These are phyloP conservation scores for Epithele typhae DNA, from an alignment of 768 basidiomycete genomes.

Conservation along the genomic window DNA sequence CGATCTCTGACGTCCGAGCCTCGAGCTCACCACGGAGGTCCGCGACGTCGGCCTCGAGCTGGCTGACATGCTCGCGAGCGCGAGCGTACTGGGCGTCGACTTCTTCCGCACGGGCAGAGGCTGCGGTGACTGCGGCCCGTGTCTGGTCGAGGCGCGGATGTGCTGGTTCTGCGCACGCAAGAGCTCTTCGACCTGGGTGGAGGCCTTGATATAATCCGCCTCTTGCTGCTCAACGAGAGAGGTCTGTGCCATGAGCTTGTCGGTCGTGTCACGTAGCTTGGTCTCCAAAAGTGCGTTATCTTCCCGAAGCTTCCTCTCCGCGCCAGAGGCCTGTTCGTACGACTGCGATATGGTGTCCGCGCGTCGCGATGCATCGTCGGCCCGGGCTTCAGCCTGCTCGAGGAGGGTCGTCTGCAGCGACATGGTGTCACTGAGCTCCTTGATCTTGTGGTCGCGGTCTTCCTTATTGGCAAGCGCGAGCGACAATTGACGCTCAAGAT, in stretches of 20 bases:
- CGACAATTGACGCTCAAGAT: slow-evolving; percentile 70
- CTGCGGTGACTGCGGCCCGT: slow-evolving; percentile 67
- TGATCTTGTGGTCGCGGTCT: slow-evolving; percentile 64
- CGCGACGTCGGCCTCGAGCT: slow-evolving; percentile 72
- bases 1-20: slow-evolving; percentile 66
- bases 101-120: slow-evolving; percentile 75
- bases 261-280: slow-evolving; percentile 70
- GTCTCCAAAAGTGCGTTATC: slow-evolving; percentile 55
- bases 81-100: slow-evolving; percentile 70
- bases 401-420: slow-evolving; percentile 71
- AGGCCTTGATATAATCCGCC: slow-evolving; percentile 65
- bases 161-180: slow-evolving; percentile 74
- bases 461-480: slow-evolving; percentile 58
- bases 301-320: slow-evolving; percentile 68
- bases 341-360: slow-evolving; percentile 70
- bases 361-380: slow-evolving; percentile 67
- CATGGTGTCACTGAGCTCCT: slow-evolving; percentile 69
- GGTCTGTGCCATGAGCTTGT: slow-evolving; percentile 67
- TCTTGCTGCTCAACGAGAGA: slow-evolving; percentile 75
- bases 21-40: slow-evolving; percentile 83
- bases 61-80: slow-evolving; percentile 61
- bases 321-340: slow-evolving; percentile 58
- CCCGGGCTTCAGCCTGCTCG: slow-evolving; percentile 76
- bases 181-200: slow-evolving; percentile 70
- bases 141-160: slow-evolving; percentile 86